Evolutionary conservation across 148 eudicot genomes (phyloP).

Genomic region (Amaranthus cruentus): DNA sequence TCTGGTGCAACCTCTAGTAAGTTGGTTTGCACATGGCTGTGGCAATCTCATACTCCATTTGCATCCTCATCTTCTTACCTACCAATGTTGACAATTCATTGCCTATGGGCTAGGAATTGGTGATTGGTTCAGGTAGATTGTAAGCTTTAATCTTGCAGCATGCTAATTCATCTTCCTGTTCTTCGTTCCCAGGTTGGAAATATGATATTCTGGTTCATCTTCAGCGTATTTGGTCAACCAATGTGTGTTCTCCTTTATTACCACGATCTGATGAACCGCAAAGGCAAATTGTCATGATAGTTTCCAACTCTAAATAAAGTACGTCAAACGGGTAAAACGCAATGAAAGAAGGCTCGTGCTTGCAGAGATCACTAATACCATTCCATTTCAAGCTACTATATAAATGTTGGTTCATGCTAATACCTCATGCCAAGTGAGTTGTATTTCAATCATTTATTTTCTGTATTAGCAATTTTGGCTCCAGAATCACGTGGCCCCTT

Average conservation of each 20-base stretch:
- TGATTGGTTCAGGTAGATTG: neutral
- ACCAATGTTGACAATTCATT: neutral
- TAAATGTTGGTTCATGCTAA: neutral
- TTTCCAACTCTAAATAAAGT: neutral
- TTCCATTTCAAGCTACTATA: neutral
- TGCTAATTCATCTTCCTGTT: neutral
- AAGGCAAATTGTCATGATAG: constrained; percentile 33
- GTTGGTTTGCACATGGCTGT: neutral
- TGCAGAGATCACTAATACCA: neutral
- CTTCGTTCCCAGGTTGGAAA: constrained; percentile 67
- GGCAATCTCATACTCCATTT: neutral
- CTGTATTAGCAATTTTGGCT: constrained; percentile 22
- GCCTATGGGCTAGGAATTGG: neutral
- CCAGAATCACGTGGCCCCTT: neutral
- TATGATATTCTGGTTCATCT: constrained; percentile 93
- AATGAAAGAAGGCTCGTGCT: neutral
- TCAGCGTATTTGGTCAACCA: constrained; percentile 92
- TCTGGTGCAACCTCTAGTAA: neutral
- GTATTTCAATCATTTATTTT: neutral
- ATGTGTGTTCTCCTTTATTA: constrained; percentile 92
- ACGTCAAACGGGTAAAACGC: neutral
- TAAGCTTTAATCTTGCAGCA: neutral
- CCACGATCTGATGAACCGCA: constrained; percentile 90
- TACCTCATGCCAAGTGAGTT: constrained; percentile 11
- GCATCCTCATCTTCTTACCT: no score